Evolutionary conservation across 495 filamentous ascomycete genomes (phyloP).

Genomic region (Emericellopsis terricola): DNA sequence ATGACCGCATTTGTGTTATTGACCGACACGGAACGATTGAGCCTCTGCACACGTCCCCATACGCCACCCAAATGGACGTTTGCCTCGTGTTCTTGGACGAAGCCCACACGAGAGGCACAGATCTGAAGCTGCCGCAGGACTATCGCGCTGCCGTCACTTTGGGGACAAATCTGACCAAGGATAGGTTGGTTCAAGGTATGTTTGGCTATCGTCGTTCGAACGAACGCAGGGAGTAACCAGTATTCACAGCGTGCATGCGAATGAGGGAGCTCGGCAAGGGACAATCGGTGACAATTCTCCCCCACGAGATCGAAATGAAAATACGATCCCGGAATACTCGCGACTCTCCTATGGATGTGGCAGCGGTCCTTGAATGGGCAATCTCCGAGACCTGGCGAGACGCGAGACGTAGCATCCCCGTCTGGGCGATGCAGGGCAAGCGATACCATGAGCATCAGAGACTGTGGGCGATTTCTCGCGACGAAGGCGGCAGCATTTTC

Average conservation of each 20-base stretch:
- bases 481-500: constrained; percentile 5
- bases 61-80: constrained; percentile 33
- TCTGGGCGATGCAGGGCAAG: constrained; percentile 43
- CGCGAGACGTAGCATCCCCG: constrained; percentile 25
- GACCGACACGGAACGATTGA: constrained; percentile 25
- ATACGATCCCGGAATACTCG: constrained; percentile 8
- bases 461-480: constrained; percentile 9
- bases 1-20: constrained; percentile 29
- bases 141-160: constrained; percentile 53
- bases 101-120: constrained; percentile 57
- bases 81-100: constrained; percentile 64
- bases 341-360: constrained; percentile 12
- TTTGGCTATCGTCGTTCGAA: background rate
- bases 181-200: constrained; percentile 57
- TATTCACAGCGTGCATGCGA: constrained; percentile 44
- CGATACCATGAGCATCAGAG: constrained; percentile 20
- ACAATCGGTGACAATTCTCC: constrained; percentile 41
- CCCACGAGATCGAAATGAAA: constrained; percentile 30
- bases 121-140: constrained; percentile 41
- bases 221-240: constrained; percentile 1
- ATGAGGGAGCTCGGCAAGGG: constrained; percentile 44
- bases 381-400: constrained; percentile 38
- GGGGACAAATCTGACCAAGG: constrained; percentile 49
- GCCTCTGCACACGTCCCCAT: constrained; percentile 40
- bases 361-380: constrained; percentile 39